Percentiles rank a stretch among this genome's conserved stretches.
These are phyloP conservation scores for Auriculariales sp. DNA, from an alignment of 768 basidiomycete genomes.

Conservation along the genomic window DNA sequence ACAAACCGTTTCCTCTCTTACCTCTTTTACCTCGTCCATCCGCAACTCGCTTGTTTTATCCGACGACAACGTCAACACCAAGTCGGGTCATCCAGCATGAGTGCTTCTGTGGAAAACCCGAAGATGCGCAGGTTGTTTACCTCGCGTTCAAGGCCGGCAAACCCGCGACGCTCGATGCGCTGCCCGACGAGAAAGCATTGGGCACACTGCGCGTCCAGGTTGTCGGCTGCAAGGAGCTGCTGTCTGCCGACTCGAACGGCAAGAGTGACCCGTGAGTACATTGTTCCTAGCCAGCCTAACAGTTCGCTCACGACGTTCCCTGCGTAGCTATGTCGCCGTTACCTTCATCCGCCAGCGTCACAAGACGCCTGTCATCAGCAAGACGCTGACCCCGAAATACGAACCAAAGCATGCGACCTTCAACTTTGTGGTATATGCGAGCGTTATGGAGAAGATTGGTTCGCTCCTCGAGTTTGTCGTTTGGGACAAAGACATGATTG, in stretches of 20 bases:
- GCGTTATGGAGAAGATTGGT: conserved; percentile 11
- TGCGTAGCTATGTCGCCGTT: conserved; percentile 17
- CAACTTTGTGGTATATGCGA: conserved; percentile 23
- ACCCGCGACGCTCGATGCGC: too few relatives aligned
- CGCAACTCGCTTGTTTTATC: too few relatives aligned
- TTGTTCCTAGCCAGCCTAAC: too few relatives aligned
- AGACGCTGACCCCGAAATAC: conserved; percentile 19
- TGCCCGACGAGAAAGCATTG: conserved; percentile 8
- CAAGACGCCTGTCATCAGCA: conserved; percentile 21
- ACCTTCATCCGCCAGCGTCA: conserved; percentile 9
- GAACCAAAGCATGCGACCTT: conserved; percentile 20
- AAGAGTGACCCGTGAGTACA: conserved; percentile 12
- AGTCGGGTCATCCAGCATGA: too few relatives aligned
- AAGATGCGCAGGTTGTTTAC: too few relatives aligned
- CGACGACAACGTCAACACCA: too few relatives aligned
- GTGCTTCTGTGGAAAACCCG: too few relatives aligned
- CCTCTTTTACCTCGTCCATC: too few relatives aligned
- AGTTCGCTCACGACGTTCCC: too few relatives aligned
- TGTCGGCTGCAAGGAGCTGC: conserved; percentile 9
- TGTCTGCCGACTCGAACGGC: conserved; percentile 9
- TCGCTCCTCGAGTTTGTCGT: conserved; percentile 21
- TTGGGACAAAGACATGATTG: conserved; percentile 26
- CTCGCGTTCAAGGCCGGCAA: too few relatives aligned
- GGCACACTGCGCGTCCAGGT: conserved; percentile 11
- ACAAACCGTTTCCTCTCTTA: too few relatives aligned